These are phyloP conservation scores for Pseudocercospora fijiensis DNA, from an alignment of 2,329 filamentous ascomycete genomes.

Conservation along the genomic window DNA sequence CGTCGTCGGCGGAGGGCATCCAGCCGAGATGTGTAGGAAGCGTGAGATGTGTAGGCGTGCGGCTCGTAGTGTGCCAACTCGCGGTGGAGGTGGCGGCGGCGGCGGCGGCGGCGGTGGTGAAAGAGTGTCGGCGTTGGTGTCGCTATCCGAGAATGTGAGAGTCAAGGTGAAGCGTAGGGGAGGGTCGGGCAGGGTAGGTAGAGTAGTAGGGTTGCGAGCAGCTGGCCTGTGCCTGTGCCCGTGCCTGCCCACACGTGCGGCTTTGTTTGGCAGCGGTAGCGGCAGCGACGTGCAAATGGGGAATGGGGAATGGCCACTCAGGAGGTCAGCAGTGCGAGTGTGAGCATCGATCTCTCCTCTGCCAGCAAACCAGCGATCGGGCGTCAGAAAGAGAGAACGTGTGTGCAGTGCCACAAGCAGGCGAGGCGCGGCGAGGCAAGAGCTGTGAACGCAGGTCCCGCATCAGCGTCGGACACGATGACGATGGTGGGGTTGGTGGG, in stretches of 20 bases:
- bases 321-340: too few species aligned
- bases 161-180: neutral
- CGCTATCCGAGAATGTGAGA: neutral
- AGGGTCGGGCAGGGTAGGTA: neutral
- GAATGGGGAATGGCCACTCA: neutral
- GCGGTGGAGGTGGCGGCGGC: neutral
- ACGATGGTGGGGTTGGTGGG: neutral
- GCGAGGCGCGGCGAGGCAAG: neutral
- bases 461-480: neutral
- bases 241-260: neutral
- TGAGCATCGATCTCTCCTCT: too few species aligned
- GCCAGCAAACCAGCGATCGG: neutral
- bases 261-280: neutral
- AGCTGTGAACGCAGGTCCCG: neutral
- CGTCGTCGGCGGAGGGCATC: slow-evolving; percentile 28
- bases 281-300: neutral
- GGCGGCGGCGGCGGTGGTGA: neutral
- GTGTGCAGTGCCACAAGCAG: neutral
- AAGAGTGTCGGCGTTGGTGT: neutral
- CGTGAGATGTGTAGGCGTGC: neutral
- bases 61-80: neutral
- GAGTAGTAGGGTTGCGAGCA: neutral
- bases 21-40: slow-evolving; percentile 17
- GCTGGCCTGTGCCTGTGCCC: neutral
- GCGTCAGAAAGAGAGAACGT: neutral